Evolutionary conservation across 805 yeast genomes (phyloP), one percentile per base, ranked within the genome.

Genomic region (Kluyveromyces aestuarii): DNA sequence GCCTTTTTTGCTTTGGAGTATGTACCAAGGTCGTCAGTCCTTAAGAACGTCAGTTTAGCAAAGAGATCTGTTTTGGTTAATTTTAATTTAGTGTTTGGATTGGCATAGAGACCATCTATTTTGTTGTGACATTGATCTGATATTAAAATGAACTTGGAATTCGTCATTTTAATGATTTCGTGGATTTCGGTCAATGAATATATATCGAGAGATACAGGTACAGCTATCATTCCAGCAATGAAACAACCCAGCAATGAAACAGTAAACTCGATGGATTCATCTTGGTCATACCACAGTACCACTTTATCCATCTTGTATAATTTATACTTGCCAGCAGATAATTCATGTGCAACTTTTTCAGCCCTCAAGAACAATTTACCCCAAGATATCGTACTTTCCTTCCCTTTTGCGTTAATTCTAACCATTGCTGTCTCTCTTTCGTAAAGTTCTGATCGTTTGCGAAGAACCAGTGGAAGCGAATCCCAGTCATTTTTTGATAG

Each of bases 201-300:
- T 27, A 80, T 75, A 47, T 81, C 85, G 50, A 88, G 82, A 47
- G 86, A 86, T 40, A 93, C 80, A 0, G 99, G 99, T 6, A 93
- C 91, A 0, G 98, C 98, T 2, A 93, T 90, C 42, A 88, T 84
- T 2, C 96, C 96, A 1, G 97, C 95, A 49, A 91, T 71, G 55
- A 91, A 87, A 61, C 97, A 90, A 7, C 96, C 99, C 63, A 88
- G 77, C 18, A 93, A 64, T 0, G 98, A 95, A 1, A 86, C 79
- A 0, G 87, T 77, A 62, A 90, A 91, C 53, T 93, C 98, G 11
- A 86, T 75, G 2, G 87, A 81, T 64, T 93, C 98, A 30, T 76
- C 75, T 50, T 84, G 88, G 57, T 86, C 88, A 62, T 89, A 93
- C 55, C 95, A 76, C 40, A 93, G 70, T 33, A 87, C 79, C 0